phyloP scores from a whole-genome alignment of 2,329 filamentous ascomycete species.

The Calonectria ilicicola region DNA sequence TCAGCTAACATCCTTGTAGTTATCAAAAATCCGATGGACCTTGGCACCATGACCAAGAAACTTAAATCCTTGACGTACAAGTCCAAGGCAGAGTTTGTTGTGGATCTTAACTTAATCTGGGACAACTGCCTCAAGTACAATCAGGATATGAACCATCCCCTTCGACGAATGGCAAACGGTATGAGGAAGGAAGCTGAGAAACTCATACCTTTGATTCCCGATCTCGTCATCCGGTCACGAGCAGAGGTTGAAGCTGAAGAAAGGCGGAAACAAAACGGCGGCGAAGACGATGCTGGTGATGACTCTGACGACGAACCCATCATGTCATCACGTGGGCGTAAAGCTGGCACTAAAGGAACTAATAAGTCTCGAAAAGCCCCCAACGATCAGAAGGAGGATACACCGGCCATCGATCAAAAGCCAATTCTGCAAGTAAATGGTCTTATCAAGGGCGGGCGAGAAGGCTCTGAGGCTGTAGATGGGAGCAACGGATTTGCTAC shows the following conservation, averaged over 20 bases:
- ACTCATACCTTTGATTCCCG: slow-evolving; percentile 92
- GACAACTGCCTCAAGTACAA: slow-evolving; percentile 97
- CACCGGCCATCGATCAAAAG: slow-evolving; percentile 81
- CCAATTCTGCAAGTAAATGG: slow-evolving; percentile 77
- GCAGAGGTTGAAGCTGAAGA: slow-evolving; percentile 94
- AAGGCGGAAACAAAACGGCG: slow-evolving; percentile 86
- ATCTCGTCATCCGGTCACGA: slow-evolving; percentile 88
- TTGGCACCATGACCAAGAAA: slow-evolving; percentile 98
- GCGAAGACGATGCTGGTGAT: slow-evolving; percentile 84
- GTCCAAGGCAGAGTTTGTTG: slow-evolving; percentile 93
- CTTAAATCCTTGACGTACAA: slow-evolving; percentile 84
- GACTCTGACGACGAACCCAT: slow-evolving; percentile 98
- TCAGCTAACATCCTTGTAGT: slow-evolving; percentile 61
- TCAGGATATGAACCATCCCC: slow-evolving; percentile 85
- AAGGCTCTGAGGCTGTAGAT: slow-evolving; percentile 84
- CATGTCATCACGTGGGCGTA: slow-evolving; percentile 95
- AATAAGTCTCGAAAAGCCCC: slow-evolving; percentile 83
- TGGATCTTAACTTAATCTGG: slow-evolving; percentile 96
- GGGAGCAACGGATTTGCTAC: slow-evolving; percentile 89
- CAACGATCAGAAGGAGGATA: slow-evolving; percentile 80
- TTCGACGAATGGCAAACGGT: slow-evolving; percentile 92
- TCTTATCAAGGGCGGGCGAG: slow-evolving; percentile 67
- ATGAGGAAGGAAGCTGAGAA: slow-evolving; percentile 99
- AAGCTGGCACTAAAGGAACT: slow-evolving; percentile 80
- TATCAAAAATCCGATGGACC: slow-evolving; percentile 98